Base-by-base conservation (phyloP, 148 eudicot genomes). In the Vaccinium macrocarpon region DNA sequence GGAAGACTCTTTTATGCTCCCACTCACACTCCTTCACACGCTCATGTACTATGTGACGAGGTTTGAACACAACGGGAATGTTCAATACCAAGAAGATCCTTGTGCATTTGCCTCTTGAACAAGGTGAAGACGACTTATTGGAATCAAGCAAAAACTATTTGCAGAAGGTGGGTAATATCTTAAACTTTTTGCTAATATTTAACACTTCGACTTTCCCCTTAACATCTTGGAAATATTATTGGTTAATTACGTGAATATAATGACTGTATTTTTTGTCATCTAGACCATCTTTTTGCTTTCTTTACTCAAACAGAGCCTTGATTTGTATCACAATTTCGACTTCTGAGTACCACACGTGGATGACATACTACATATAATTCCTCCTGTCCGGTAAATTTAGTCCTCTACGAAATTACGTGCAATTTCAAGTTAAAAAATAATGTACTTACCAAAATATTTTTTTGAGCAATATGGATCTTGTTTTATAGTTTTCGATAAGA, bases 101-200 rank as follows among this genome's bases (percentile, higher is more conserved):
- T 25, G 2, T 19, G 35, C 5, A 8, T 25, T 15, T 32, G 18
- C 21, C 42, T 3, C 38, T 35, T 16, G 6, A 74, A 42, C 23
- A 19, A 74, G n/a, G 78, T 9, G 49, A 46, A 38, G 29, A 23
- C 1, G 57, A 16, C 62, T 29, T 56, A 25, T 38, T 16, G 23
- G 46, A 78, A 53, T 27, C 64, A 38, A 8, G 9, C 29, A 5
- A 78, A 50, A 16, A 78, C 81, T 1, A 29, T 12, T 8, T 12
- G 81, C 59, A 23, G 61, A 55, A 76, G 79, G 79, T 50, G 55
- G 79, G 29, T 76, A 74, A 74, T 76, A 66, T 66, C 72, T 66
- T 66, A 66, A 42, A 42, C 46, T 13, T 25, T 66, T 25, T 64
- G 38, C 38, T 64, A 25, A 64, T 61, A n/a, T 61, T 2, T 6